A percentile compares a stretch with the other conserved stretches of the same genome.
Conservation (phyloP, 2,329 filamentous ascomycete species). For the Fonsecaea multimorphosa region DNA sequence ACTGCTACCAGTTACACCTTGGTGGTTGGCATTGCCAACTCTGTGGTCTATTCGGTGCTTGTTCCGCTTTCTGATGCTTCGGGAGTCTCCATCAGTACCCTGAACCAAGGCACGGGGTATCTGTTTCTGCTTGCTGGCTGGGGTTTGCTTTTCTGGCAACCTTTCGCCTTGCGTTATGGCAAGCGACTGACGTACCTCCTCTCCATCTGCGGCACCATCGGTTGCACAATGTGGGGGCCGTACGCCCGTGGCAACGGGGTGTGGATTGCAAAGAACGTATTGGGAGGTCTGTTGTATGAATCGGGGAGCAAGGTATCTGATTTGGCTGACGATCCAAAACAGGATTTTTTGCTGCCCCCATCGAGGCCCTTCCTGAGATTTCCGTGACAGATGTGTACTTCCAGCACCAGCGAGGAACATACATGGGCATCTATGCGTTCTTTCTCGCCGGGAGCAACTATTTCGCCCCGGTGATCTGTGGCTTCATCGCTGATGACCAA, state of each 20-base stretch:
- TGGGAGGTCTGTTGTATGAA: no score
- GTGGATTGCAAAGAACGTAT: conserved; percentile 56
- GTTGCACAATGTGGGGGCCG: conserved; percentile 37
- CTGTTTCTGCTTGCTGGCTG: conserved; percentile 51
- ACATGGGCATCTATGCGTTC: conserved; percentile 37
- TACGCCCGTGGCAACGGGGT: conserved; percentile 54
- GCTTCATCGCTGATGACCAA: conserved; percentile 38
- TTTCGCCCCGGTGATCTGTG: conserved; percentile 47
- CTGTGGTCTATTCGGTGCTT: conserved; percentile 46
- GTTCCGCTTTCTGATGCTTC: conserved; percentile 51
- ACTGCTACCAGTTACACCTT: conserved; percentile 44
- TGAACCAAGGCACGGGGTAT: conserved; percentile 58
- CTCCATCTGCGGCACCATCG: conserved; percentile 42
- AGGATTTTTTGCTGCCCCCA: conserved; percentile 56
- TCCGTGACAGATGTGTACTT: conserved; percentile 54
- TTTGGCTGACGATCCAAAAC: no score
- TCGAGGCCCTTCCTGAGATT: conserved; percentile 58
- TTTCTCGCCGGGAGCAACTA: conserved; percentile 36
- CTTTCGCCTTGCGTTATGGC: conserved; percentile 55
- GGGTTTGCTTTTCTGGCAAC: conserved; percentile 53
- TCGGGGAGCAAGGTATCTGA: no score
- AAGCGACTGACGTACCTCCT: conserved; percentile 41
- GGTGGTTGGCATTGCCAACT: conserved; percentile 43
- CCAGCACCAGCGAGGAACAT: conserved; percentile 36
- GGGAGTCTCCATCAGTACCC: conserved; percentile 50